These are phyloP conservation scores for Chlamydomonas incerta DNA, from an alignment of 139 green algal genomes.

Conservation along the genomic window DNA sequence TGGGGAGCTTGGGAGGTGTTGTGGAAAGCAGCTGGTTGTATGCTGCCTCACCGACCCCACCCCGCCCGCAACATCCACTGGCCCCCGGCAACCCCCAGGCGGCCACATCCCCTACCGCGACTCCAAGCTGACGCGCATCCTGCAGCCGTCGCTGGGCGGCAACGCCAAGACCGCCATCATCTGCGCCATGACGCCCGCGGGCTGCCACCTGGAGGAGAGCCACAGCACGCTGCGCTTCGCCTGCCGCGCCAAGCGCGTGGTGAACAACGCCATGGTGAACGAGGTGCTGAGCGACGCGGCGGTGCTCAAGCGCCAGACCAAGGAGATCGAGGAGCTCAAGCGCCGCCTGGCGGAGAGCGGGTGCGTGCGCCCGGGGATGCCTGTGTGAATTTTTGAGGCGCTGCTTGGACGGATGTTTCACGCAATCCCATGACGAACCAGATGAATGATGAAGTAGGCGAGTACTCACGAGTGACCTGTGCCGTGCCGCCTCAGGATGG, in stretches of 20 bases:
- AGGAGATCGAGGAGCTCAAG: constrained; percentile 89
- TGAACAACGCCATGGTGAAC: constrained; percentile 92
- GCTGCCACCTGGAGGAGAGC: constrained; percentile 89
- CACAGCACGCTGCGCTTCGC: constrained; percentile 87
- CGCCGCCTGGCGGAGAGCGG: constrained; percentile 53
- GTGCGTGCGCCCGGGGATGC: constrained; percentile 46
- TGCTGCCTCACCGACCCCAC: too few species aligned
- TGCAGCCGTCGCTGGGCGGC: constrained; percentile 94
- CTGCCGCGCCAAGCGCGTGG: constrained; percentile 90
- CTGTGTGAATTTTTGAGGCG: too few species aligned
- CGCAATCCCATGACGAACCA: too few species aligned
- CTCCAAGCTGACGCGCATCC: constrained; percentile 92
- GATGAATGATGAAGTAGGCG: too few species aligned
- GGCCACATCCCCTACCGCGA: constrained; percentile 91
- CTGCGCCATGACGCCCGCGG: constrained; percentile 91
- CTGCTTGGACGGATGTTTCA: neutral
- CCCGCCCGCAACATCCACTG: too few species aligned
- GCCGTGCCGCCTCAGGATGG: constrained; percentile 29
- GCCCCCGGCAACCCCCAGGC: too few species aligned
- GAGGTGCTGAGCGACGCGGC: constrained; percentile 87
- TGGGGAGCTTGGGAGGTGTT: too few species aligned
- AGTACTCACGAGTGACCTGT: too few species aligned
- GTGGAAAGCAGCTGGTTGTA: too few species aligned
- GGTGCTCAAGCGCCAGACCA: constrained; percentile 91
- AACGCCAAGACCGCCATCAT: constrained; percentile 98